Evolutionary conservation across 768 basidiomycete genomes (phyloP).

Genomic region (Gautieria morchelliformis): DNA sequence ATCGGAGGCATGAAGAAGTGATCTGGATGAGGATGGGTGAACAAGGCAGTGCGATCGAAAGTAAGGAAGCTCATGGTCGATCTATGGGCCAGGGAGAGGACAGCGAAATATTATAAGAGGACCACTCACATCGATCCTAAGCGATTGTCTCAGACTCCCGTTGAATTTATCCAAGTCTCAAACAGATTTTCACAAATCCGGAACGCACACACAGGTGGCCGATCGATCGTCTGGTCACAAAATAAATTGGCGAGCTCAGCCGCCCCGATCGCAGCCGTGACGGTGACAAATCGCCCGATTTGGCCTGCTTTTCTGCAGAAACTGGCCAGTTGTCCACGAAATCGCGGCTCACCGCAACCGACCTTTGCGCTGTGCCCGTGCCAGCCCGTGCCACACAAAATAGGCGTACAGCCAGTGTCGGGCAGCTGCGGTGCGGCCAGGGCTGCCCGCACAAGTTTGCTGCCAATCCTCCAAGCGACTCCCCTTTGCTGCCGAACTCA

Average conservation of each 20-base stretch:
- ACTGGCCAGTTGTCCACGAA: too few species aligned
- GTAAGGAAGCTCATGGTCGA: background rate
- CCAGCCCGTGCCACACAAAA: too few species aligned
- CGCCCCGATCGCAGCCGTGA: background rate
- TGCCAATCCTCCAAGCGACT: too few species aligned
- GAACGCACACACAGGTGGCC: background rate
- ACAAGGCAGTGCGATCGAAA: slow-evolving; percentile 8
- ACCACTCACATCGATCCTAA: background rate
- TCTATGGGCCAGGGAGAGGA: background rate
- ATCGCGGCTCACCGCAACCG: too few species aligned
- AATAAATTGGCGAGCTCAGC: background rate
- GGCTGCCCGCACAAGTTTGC: too few species aligned
- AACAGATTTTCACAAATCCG: slow-evolving; percentile 7
- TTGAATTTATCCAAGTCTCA: slow-evolving; percentile 2
- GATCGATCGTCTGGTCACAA: background rate
- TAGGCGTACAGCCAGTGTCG: too few species aligned
- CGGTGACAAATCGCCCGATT: too few species aligned
- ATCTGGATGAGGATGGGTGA: slow-evolving; percentile 8
- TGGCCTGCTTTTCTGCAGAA: too few species aligned
- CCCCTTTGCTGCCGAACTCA: too few species aligned
- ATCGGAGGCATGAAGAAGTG: slow-evolving; percentile 8
- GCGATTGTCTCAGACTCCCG: background rate
- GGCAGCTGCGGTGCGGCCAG: too few species aligned
- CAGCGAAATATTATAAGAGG: background rate
- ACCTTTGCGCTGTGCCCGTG: too few species aligned